Evolutionary conservation across 352 stramenopile genomes (phyloP).

Genomic region (Hyaloperonospora brassicae): DNA sequence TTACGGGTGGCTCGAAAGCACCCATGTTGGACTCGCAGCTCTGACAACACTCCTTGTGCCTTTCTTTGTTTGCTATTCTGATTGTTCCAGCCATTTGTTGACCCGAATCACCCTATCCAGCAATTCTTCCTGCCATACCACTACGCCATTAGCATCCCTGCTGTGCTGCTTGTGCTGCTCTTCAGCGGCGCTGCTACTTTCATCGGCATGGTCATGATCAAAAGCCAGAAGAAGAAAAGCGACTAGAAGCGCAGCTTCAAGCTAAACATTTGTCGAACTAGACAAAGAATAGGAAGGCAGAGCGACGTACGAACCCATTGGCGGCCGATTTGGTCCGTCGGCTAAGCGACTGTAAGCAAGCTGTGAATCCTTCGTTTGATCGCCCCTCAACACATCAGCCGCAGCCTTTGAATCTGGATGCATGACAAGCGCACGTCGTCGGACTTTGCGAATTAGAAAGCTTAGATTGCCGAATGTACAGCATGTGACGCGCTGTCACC

Average conservation of each 20-base stretch:
- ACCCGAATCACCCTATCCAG: slow-evolving; percentile 67
- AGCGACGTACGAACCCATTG: slow-evolving; percentile 1
- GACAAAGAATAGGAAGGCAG: background rate
- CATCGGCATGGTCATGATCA: slow-evolving; percentile 87
- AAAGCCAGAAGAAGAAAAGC: slow-evolving; percentile 70
- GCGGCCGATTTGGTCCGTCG: slow-evolving; percentile 12
- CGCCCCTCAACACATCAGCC: slow-evolving; percentile 4
- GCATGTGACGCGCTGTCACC: slow-evolving; percentile 5
- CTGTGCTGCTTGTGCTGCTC: slow-evolving; percentile 78
- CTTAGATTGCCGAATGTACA: slow-evolving; percentile 20
- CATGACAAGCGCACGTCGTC: slow-evolving; percentile 9
- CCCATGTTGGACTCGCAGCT: too few relatives aligned
- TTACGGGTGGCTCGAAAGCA: background rate
- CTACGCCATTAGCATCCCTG: slow-evolving; percentile 84
- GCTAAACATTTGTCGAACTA: background rate
- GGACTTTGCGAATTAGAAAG: background rate
- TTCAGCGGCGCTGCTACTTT: slow-evolving; percentile 79
- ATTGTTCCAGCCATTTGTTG: slow-evolving; percentile 75
- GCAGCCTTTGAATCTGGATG: slow-evolving; percentile 8
- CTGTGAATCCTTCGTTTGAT: slow-evolving; percentile 17
- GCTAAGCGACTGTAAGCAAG: slow-evolving; percentile 15
- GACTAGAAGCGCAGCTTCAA: slow-evolving; percentile 16
- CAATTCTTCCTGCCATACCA: slow-evolving; percentile 84
- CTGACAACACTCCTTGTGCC: background rate
- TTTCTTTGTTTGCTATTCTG: slow-evolving; percentile 2